phyloP scores from a whole-genome alignment of 2,329 filamentous ascomycete species.

The Raffaelea albimanens region DNA sequence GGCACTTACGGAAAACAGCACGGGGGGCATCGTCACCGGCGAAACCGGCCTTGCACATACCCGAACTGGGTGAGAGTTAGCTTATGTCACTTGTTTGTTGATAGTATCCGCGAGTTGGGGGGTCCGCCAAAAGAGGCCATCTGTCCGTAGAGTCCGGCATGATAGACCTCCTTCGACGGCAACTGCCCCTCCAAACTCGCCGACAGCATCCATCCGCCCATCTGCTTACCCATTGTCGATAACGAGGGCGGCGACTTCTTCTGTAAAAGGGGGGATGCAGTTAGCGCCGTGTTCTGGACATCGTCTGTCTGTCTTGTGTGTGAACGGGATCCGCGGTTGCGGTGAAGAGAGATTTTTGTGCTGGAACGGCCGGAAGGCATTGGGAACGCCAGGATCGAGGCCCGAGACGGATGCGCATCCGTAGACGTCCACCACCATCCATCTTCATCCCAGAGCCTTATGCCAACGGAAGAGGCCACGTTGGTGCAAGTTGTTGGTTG shows the following conservation, averaged over 20 bases:
- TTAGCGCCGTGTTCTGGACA: slow-evolving; percentile 8
- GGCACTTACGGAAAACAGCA: slow-evolving; percentile 98
- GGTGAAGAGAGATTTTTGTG: no score
- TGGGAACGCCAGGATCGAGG: no score
- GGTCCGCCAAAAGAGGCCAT: no score
- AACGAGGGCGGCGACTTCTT: slow-evolving; percentile 99
- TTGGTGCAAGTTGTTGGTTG: background rate
- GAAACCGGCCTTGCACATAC: slow-evolving; percentile 99
- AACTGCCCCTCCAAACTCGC: background rate
- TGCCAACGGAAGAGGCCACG: no score
- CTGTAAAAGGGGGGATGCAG: slow-evolving; percentile 42
- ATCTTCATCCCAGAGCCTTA: no score
- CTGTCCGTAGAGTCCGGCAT: no score
- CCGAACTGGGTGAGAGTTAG: slow-evolving; percentile 64
- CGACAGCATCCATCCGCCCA: background rate
- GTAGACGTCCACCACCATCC: no score
- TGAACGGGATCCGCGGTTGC: background rate
- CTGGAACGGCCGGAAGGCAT: background rate
- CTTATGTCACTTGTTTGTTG: slow-evolving; percentile 9
- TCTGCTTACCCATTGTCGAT: slow-evolving; percentile 99
- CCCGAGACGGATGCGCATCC: no score
- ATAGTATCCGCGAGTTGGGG: background rate
- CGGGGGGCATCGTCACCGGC: slow-evolving; percentile 99
- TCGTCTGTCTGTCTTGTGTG: background rate
- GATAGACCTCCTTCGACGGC: background rate